These are phyloP conservation scores for Castanopsis chinensis DNA, from an alignment of 306 rosid genomes.

Conservation along the genomic window DNA sequence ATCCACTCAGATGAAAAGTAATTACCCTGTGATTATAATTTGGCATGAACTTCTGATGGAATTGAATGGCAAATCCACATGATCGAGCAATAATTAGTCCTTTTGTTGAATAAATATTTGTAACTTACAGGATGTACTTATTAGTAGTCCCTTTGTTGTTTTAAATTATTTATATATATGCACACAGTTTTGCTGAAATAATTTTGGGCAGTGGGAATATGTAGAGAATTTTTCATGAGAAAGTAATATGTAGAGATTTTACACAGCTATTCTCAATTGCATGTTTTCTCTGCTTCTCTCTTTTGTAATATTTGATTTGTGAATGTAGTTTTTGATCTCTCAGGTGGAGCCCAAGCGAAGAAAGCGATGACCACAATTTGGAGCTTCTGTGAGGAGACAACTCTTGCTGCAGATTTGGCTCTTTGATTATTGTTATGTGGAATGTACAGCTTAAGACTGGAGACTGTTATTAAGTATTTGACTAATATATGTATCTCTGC, in stretches of 20 bases:
- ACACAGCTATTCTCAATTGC: not conserved
- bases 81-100: too few species aligned
- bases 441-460: constrained; percentile 45
- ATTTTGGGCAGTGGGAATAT: too few species aligned
- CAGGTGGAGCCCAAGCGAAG: constrained; percentile 77
- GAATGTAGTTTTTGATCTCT: constrained; percentile 11
- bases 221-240: not conserved
- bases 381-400: constrained; percentile 10
- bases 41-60: too few species aligned
- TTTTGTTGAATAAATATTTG: too few species aligned
- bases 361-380: constrained; percentile 43
- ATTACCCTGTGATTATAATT: not conserved
- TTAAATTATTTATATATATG: too few species aligned
- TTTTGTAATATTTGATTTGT: not conserved
- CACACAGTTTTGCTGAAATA: too few species aligned
- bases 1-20: not conserved
- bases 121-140: too few species aligned
- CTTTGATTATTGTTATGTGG: constrained; percentile 31
- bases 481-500: constrained; percentile 37
- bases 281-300: not conserved
- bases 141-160: too few species aligned
- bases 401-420: constrained; percentile 14
- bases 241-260: not conserved
- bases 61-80: too few species aligned
- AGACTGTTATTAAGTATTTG: constrained; percentile 34